Conservation (phyloP, 2,329 filamentous ascomycete species). For the Pseudogymnoascus sp. region DNA sequence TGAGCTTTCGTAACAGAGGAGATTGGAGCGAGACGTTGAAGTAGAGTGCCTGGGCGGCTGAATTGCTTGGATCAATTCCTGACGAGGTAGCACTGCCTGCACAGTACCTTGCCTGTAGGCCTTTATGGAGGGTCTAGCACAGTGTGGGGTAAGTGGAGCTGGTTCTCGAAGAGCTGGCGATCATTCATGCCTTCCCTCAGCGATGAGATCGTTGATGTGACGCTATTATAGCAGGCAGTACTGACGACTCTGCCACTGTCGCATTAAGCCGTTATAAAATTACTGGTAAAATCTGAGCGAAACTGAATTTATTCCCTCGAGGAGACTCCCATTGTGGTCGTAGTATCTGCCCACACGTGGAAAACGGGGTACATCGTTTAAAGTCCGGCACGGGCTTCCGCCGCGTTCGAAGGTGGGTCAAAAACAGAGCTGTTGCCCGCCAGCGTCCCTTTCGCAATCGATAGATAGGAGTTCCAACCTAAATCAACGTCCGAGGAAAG, state of each 20-base stretch:
- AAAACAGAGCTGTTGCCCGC: background rate
- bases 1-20: background rate
- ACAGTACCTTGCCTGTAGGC: background rate
- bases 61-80: constrained; percentile 8
- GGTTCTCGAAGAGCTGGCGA: background rate
- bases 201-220: background rate
- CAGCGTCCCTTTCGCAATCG: constrained; percentile 7
- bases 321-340: background rate
- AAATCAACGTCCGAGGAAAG: background rate
- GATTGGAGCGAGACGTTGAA: background rate
- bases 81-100: background rate
- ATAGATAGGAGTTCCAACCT: constrained; percentile 6
- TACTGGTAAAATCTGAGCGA: background rate
- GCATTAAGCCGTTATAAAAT: background rate
- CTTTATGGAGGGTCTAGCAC: constrained; percentile 1
- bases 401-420: constrained; percentile 5
- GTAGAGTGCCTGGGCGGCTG: constrained; percentile 1
- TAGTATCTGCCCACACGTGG: background rate
- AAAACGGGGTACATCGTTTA: constrained; percentile 7
- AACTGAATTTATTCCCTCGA: background rate
- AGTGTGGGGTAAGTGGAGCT: constrained; percentile 8
- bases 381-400: background rate
- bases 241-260: background rate
- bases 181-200: background rate
- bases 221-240: background rate